phyloP scores from a whole-genome alignment of 352 stramenopile genomes.

The Hyaloperonospora brassicae region DNA sequence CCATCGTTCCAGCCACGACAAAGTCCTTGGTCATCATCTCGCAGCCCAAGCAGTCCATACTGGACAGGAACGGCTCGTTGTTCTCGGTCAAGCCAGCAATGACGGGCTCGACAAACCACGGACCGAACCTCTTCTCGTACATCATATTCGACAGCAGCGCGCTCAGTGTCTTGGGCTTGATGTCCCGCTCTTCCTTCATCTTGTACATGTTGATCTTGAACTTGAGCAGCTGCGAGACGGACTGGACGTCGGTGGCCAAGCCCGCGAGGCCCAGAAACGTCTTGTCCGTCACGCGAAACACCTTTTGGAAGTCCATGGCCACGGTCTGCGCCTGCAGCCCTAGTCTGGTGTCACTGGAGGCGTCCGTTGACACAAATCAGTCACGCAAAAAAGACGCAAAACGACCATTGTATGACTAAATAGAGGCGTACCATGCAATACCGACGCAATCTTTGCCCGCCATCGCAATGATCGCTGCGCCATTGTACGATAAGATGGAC shows the following conservation, averaged over 20 bases:
- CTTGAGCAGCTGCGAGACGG: constrained; percentile 91
- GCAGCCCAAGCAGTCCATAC: constrained; percentile 97
- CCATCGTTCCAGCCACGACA: constrained; percentile 96
- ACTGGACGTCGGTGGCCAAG: constrained; percentile 98
- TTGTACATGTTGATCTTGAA: constrained; percentile 97
- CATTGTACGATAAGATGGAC: constrained; percentile 96
- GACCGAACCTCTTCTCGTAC: constrained; percentile 99
- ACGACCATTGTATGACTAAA: not conserved
- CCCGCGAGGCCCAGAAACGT: constrained; percentile 94
- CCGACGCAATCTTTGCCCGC: constrained; percentile 98
- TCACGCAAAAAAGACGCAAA: no score
- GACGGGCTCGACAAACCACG: constrained; percentile 98
- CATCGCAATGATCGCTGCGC: constrained; percentile 98
- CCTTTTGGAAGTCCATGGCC: constrained; percentile 96
- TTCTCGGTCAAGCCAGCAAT: constrained; percentile 94
- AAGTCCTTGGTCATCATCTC: constrained; percentile 95
- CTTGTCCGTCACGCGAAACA: constrained; percentile 97
- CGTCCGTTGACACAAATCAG: no score
- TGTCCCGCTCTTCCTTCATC: constrained; percentile 96
- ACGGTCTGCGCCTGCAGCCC: constrained; percentile 96
- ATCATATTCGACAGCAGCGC: constrained; percentile 94
- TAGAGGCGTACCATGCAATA: constrained; percentile 86
- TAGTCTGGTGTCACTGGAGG: constrained; percentile 90
- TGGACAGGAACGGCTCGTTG: constrained; percentile 94
- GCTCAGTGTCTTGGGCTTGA: constrained; percentile 96